A percentile compares a stretch with the other conserved stretches of the same genome.
Conservation (phyloP, 2,329 filamentous ascomycete genomes). For the Colletotrichum karsti region DNA sequence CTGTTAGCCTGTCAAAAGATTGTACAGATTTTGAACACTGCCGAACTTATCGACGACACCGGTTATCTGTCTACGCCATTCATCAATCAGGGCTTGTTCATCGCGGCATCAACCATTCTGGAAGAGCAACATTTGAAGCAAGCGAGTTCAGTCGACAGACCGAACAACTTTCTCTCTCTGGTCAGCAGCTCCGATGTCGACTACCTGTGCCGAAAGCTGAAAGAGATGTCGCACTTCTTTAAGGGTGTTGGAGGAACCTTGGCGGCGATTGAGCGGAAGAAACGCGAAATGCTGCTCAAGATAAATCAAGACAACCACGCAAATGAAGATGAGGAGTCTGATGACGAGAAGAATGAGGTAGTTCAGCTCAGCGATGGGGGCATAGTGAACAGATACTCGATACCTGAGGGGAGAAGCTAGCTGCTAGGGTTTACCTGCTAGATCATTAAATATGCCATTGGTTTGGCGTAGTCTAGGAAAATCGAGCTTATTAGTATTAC, state of each 20-base stretch:
- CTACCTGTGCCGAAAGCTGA: neutral
- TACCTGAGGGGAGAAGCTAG: neutral
- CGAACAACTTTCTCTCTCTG: neutral
- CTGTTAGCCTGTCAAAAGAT: neutral
- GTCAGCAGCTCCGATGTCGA: neutral
- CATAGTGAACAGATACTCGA: constrained; percentile 1
- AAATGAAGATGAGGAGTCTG: neutral
- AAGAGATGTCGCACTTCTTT: neutral
- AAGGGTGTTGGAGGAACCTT: neutral
- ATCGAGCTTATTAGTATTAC: too few relatives aligned
- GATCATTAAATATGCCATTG: too few relatives aligned
- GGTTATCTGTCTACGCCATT: neutral
- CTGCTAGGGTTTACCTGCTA: too few relatives aligned
- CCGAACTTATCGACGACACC: neutral
- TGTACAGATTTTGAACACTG: neutral
- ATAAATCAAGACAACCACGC: neutral
- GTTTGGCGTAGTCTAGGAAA: too few relatives aligned
- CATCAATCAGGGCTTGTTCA: constrained; percentile 4
- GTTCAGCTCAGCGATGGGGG: neutral
- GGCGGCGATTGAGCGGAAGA: neutral
- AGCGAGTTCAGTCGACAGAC: neutral
- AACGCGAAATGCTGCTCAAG: neutral
- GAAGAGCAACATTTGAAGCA: neutral
- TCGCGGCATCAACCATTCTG: neutral
- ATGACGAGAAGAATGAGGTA: neutral